phyloP scores from a whole-genome alignment of 352 stramenopile genomes.

The Phytophthora cryptogea region DNA sequence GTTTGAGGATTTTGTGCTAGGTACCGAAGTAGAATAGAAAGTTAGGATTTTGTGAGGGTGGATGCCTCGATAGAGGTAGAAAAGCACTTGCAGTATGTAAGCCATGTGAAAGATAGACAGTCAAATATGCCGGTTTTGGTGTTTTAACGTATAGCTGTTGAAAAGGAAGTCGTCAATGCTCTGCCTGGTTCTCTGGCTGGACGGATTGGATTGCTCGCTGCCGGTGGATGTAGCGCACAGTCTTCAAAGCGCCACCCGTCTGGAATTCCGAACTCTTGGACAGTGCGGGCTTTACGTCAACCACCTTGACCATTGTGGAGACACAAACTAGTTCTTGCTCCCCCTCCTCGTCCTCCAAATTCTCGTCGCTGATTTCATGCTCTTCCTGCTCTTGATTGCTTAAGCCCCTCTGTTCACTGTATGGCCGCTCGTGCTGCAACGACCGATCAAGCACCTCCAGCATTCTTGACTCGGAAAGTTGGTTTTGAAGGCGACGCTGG shows the following conservation, averaged over 20 bases:
- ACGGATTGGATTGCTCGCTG: constrained; percentile 20
- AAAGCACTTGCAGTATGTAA: constrained; percentile 1
- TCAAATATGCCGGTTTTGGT: constrained; percentile 7
- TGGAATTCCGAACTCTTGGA: constrained; percentile 32
- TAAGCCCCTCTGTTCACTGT: background rate
- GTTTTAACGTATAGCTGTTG: constrained; percentile 19
- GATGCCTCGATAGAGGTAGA: constrained; percentile 9
- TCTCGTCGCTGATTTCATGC: constrained; percentile 16
- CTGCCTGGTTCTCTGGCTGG: constrained; percentile 35
- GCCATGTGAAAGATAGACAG: constrained; percentile 29
- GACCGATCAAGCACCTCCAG: constrained; percentile 64
- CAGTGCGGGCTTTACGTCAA: constrained; percentile 17
- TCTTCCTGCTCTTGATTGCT: constrained; percentile 38
- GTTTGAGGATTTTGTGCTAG: constrained; percentile 67
- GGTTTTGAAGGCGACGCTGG: constrained; percentile 60
- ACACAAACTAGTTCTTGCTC: constrained; percentile 78
- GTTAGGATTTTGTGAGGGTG: constrained; percentile 9
- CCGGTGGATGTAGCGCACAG: constrained; percentile 35
- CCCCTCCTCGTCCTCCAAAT: constrained; percentile 43
- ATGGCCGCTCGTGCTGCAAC: constrained; percentile 29
- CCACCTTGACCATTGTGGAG: constrained; percentile 63
- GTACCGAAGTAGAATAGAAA: constrained; percentile 22
- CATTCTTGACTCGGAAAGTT: constrained; percentile 73
- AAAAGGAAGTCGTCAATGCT: constrained; percentile 13
- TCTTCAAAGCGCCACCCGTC: constrained; percentile 37